Evolutionary conservation across 352 stramenopile species (phyloP).

Genomic region (Phytophthora litchii): DNA sequence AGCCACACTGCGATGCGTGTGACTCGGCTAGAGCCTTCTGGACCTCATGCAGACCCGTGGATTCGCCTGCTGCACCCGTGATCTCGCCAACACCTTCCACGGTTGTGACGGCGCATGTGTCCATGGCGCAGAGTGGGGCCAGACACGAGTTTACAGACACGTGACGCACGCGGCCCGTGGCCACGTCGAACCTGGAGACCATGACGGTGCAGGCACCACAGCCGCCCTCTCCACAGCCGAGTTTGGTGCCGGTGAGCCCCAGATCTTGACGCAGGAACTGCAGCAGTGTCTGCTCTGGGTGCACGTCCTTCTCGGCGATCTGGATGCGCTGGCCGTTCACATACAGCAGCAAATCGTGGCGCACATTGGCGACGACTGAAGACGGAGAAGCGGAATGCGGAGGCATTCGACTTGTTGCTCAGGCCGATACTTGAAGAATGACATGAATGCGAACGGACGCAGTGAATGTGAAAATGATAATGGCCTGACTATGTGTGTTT

Average conservation of each 20-base stretch:
- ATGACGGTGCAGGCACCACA: slow-evolving; percentile 97
- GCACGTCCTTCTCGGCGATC: slow-evolving; percentile 54
- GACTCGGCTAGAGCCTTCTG: slow-evolving; percentile 91
- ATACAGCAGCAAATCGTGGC: slow-evolving; percentile 70
- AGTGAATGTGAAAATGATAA: slow-evolving; percentile 15
- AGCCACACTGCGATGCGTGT: slow-evolving; percentile 95
- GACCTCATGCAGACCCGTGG: slow-evolving; percentile 72
- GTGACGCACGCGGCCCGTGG: slow-evolving; percentile 55
- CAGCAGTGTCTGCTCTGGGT: slow-evolving; percentile 81
- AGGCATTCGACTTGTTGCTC: slow-evolving; percentile 12
- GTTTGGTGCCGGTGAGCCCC: slow-evolving; percentile 82
- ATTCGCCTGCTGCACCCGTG: slow-evolving; percentile 16
- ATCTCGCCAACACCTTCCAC: slow-evolving; percentile 73
- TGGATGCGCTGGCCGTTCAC: slow-evolving; percentile 71
- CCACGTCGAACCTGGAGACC: slow-evolving; percentile 74
- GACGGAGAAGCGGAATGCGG: slow-evolving; percentile 13
- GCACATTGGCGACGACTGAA: slow-evolving; percentile 24
- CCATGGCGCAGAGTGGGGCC: slow-evolving; percentile 79
- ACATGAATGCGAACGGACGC: neutral
- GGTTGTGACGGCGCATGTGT: slow-evolving; percentile 86
- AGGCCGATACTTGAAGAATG: slow-evolving; percentile 22
- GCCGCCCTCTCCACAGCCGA: slow-evolving; percentile 95
- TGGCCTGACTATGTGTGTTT: neutral
- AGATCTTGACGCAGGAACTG: slow-evolving; percentile 81
- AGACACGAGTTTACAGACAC: slow-evolving; percentile 90